Base-by-base conservation (phyloP, 202 grass and related monocot genomes). In the Miscanthus sacchariflorus region DNA sequence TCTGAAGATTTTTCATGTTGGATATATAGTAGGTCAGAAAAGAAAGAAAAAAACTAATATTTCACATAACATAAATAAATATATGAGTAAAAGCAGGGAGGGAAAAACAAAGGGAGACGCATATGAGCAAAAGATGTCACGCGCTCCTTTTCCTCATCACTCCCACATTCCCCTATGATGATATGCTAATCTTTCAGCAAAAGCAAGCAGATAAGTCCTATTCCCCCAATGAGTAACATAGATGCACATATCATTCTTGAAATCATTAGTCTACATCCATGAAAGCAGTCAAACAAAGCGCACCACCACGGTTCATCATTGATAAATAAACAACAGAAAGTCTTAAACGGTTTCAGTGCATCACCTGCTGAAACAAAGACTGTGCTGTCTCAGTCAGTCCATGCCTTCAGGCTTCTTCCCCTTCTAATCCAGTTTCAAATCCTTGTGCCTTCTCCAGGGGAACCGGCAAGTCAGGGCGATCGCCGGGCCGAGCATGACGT, bases 181-280 rank as follows among this genome's bases (percentile, higher is more conserved):
- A 89, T 89, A 83, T 83, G 87, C 59, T 80, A 80, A 75, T 89
- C 83, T 75, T 92, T 86, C 58, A 92, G 83, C 80, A 65, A 89
- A 87, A 84, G 59, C 79, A 92, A 79, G 45, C n/a, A 38, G 36
- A 81, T 81, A 79, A 86, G 54, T 78, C 58, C 45, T 91, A 77
- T 64, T 84, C 68, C 65, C 48, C 27, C 74, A 74, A 72, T 74
- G 13, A 40, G 56, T 74, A 84, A 36, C 74, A 74, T 66, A 49
- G 67, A 73, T 84, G 46, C 76, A 81, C 70, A 69, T 69, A 89
- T 68, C 74, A 89, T 83, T 74, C 79, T 59, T 69, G 56, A 82
- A 86, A 86, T 89, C 45, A 83, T 66, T 83, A 74, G 7, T 82
- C 21, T 83, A 67, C 44, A 88, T 82, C 72, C 83, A 68, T 79